Evolutionary conservation across 306 rosid genomes (phyloP), one percentile per base, ranked within the genome.

Genomic region (Acacia confusa): DNA sequence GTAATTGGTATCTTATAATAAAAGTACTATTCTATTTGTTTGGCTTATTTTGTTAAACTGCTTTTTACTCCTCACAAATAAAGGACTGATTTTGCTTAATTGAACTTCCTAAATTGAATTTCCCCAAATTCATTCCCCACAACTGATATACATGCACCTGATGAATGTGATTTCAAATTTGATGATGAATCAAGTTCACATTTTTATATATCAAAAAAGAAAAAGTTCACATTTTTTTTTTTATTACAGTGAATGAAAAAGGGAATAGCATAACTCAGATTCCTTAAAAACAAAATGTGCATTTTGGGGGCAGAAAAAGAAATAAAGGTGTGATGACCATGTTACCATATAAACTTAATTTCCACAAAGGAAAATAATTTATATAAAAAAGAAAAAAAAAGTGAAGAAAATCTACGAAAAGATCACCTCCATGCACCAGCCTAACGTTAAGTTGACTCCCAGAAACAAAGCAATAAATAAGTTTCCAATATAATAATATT

Each of bases 371-470:
- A 50, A 75, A 25, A 60, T 1, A 22, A 57, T 8, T n/a, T 57
- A 58, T 57, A 4, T 60, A 34, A 25, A 72, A 38, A 16, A 27
- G 20, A 81, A 41, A n/a, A n/a, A 53, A 28, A 79, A 28, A 8
- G 6, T 45, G 17, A 44, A 71, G 74, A 86, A 88, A 85, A 90
- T 88, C 69, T 71, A 84, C 74, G 82, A 80, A 81, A 85, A 83
- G 80, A 88, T 88, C 88, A 63, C 91, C 79, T 82, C 92, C 97
- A 90, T 87, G 92, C 94, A 82, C 83, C 80, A 81, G 86, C 82
- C 68, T 19, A 86, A 84, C 86, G 86, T 89, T 83, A 22, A 70
- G 91, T 92, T 92, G 95, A 92, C 97, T 81, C 86, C 63, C 64
- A 67, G 52, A 75, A 86, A 78, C 80, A 80, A 86, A 74, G 86